Percentiles rank a stretch among this genome's conserved stretches.
Conservation (phyloP, 1,139 yeast species). For the Lodderomyces jiufengensis region DNA sequence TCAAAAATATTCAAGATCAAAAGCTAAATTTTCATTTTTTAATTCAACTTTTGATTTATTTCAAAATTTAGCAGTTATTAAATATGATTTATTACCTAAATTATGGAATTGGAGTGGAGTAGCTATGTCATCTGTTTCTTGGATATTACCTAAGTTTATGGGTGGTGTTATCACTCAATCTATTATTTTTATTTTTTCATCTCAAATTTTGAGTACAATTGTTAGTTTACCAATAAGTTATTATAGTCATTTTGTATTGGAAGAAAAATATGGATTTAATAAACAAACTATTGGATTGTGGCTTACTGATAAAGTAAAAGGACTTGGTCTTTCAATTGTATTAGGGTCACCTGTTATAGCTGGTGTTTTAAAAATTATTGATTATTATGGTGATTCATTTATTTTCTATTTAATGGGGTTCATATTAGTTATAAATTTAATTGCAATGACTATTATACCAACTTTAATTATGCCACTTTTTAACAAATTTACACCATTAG, state of each 20-base stretch:
- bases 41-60: slow-evolving; percentile 49
- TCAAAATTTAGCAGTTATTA: slow-evolving; percentile 56
- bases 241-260: slow-evolving; percentile 81
- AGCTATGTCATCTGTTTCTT: slow-evolving; percentile 29
- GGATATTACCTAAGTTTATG: slow-evolving; percentile 39
- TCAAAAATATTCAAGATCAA: slow-evolving; percentile 79
- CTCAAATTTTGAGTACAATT: slow-evolving; percentile 48
- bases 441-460: slow-evolving; percentile 73
- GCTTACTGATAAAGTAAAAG: slow-evolving; percentile 68
- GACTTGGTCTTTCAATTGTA: slow-evolving; percentile 47
- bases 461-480: slow-evolving; percentile 86
- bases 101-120: slow-evolving; percentile 59
- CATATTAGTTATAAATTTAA: slow-evolving; percentile 65
- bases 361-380: slow-evolving; percentile 76
- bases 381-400: slow-evolving; percentile 74
- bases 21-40: slow-evolving; percentile 65
- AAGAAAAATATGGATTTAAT: slow-evolving; percentile 90
- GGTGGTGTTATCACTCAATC: slow-evolving; percentile 66
- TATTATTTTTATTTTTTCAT: slow-evolving; percentile 50
- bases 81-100: slow-evolving; percentile 63
- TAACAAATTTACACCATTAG: slow-evolving; percentile 85
- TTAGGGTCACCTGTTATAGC: slow-evolving; percentile 74
- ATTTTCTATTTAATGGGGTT: slow-evolving; percentile 75
- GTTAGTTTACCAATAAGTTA: slow-evolving; percentile 64
- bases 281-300: slow-evolving; percentile 72